phyloP scores from a whole-genome alignment of 352 stramenopile genomes.

The Globisporangium acanthophoron region DNA sequence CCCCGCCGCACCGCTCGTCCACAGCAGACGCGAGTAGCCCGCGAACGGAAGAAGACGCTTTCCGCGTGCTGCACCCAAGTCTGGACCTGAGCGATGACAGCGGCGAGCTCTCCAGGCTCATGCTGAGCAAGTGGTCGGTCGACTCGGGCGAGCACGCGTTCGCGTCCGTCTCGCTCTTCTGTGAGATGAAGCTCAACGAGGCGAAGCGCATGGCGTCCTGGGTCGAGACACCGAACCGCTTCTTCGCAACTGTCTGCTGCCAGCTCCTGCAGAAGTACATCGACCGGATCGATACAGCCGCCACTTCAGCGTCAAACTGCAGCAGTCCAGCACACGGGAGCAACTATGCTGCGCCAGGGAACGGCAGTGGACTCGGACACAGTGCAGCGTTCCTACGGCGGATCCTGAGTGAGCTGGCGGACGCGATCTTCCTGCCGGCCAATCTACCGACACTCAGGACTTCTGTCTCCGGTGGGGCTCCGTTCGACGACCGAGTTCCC shows the following conservation, averaged over 20 bases:
- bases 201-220: conserved; percentile 68
- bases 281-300: conserved; percentile 16
- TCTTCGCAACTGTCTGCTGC: conserved; percentile 66
- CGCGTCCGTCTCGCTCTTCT: conserved; percentile 64
- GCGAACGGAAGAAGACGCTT: conserved; percentile 26
- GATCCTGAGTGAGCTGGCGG: conserved; percentile 42
- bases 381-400: conserved; percentile 44
- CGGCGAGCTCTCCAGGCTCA: conserved; percentile 46
- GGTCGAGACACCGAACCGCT: conserved; percentile 67
- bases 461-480: not conserved
- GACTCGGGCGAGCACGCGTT: conserved; percentile 48
- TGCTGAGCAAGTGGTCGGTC: conserved; percentile 68
- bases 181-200: conserved; percentile 76
- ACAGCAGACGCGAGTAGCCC: conserved; percentile 5
- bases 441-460: not conserved
- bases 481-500: conserved; percentile 37
- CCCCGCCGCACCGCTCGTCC: not conserved
- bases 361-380: conserved; percentile 16
- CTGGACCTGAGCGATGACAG: conserved; percentile 51
- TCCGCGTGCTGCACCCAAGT: conserved; percentile 49
- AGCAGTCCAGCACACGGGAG: conserved; percentile 3
- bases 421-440: conserved; percentile 45
- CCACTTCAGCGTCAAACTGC: not conserved
- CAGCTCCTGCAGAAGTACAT: conserved; percentile 68
- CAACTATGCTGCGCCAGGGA: conserved; percentile 6